phyloP scores from a whole-genome alignment of 2,329 filamentous ascomycete species.

The Dothiorella sarmentorum region DNA sequence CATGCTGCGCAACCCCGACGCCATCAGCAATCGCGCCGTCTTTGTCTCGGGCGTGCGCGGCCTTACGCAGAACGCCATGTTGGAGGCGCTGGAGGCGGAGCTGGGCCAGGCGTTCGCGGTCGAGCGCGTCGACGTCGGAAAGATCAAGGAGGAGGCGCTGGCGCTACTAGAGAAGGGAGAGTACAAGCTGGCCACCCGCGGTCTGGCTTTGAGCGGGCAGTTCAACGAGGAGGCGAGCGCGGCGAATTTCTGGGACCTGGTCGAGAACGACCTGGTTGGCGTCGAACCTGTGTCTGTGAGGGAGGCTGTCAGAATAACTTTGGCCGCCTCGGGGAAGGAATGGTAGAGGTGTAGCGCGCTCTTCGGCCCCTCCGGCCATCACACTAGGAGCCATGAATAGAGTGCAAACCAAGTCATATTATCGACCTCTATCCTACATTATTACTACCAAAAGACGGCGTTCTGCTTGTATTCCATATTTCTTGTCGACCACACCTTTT shows the following conservation, averaged over 20 bases:
- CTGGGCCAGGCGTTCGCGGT: conserved; percentile 25
- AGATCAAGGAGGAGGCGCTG: conserved; percentile 29
- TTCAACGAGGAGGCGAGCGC: conserved; percentile 32
- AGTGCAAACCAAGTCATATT: background rate
- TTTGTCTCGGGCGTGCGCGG: conserved; percentile 28
- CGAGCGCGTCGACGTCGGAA: conserved; percentile 28
- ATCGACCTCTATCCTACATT: background rate
- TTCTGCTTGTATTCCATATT: background rate
- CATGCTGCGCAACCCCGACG: conserved; percentile 29
- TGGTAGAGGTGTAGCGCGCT: background rate
- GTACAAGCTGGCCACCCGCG: conserved; percentile 28
- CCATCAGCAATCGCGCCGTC: conserved; percentile 28
- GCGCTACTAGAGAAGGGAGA: conserved; percentile 30
- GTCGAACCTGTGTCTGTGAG: conserved; percentile 27
- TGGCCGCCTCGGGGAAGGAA: conserved; percentile 27
- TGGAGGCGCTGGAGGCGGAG: conserved; percentile 26
- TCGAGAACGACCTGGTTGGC: conserved; percentile 32
- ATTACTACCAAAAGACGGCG: background rate
- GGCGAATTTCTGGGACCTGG: conserved; percentile 27
- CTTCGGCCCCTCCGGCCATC: too few relatives aligned
- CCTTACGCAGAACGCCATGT: conserved; percentile 30
- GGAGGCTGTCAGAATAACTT: conserved; percentile 28
- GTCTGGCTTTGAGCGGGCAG: conserved; percentile 30
- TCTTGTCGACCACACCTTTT: background rate
- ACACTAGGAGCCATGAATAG: background rate